Evolutionary conservation across 2,329 filamentous ascomycete genomes (phyloP), one percentile per base, ranked within the genome.

Genomic region (Elsinoe australis): DNA sequence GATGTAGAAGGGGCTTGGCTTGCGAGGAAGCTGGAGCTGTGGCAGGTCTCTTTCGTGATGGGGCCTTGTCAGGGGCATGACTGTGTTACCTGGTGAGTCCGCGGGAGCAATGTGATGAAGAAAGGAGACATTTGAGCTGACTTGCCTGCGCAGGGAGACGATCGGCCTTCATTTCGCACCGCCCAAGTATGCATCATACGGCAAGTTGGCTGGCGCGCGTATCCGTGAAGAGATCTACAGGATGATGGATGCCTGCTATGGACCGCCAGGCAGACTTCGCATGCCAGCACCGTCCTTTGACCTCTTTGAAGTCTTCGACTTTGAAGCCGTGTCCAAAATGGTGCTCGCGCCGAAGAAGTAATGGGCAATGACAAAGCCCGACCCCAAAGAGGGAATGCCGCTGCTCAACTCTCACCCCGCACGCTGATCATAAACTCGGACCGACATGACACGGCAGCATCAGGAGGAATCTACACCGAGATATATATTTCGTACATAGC

Each of bases 341-440:
- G n/a, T n/a, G n/a, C n/a, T n/a, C n/a, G n/a, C 26, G 26, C 12
- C 26, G 26, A 6, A 29, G 26, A 29, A 29, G 26, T 29, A 29
- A 6, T 12, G 12, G 26, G 12, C 7, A 12, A 7, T 29, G 26
- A 6, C 26, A 29, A 29, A 29, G 26, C 6, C 38, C 38, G 38
- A 7, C 22, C 39, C 39, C 14, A 31, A 44, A 31, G 26, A 31
- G 26, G 39, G 32, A 44, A 44, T 10, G 2, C 26, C 39, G 26
- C n/a, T 15, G 26, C 26, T 6, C 26, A 7, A 7, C 26, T 9
- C 28, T 29, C 38, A 38, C 34, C 38, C 38, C 39, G 29, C 39
- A 44, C 24, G 39, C 39, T 44, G 39, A 44, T 44, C 39, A 31
- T 24, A 14, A n/a, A n/a, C n/a, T 44, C 39, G 39, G 39, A 18